A percentile compares a stretch with the other conserved stretches of the same genome.
These are phyloP conservation scores for Claviceps capensis DNA, from an alignment of 2,329 filamentous ascomycete species.

Conservation along the genomic window DNA sequence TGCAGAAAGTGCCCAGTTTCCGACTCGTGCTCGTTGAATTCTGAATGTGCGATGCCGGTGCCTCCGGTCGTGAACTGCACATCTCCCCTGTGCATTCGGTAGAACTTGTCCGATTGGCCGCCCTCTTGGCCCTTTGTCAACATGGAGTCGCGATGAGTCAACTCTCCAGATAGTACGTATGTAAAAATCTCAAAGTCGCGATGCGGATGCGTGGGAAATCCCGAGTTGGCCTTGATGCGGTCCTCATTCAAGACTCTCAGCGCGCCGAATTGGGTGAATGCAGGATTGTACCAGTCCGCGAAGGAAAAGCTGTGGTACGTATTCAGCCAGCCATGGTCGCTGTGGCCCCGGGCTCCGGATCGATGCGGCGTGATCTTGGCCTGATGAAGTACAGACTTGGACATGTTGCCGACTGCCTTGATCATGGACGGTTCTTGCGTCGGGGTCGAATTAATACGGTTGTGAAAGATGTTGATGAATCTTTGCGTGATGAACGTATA, in stretches of 20 bases:
- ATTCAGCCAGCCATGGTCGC: constrained; percentile 78
- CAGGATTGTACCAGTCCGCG: constrained; percentile 55
- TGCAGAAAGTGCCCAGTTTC: constrained; percentile 74
- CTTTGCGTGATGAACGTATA: constrained; percentile 6
- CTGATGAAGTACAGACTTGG: constrained; percentile 44
- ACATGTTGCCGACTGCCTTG: constrained; percentile 37
- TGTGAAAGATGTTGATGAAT: constrained; percentile 3
- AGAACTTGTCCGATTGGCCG: constrained; percentile 48
- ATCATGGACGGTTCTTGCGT: constrained; percentile 14
- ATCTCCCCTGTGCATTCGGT: constrained; percentile 61
- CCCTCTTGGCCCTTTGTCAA: constrained; percentile 54
- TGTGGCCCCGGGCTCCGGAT: constrained; percentile 59
- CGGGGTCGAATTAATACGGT: neutral
- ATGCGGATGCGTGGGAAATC: constrained; percentile 77
- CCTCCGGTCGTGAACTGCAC: constrained; percentile 88
- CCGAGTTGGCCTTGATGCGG: constrained; percentile 56
- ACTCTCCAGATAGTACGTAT: constrained; percentile 73
- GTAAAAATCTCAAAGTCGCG: constrained; percentile 82
- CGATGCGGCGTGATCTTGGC: constrained; percentile 63
- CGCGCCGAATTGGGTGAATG: constrained; percentile 56
- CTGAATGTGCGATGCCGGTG: constrained; percentile 65
- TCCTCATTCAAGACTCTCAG: constrained; percentile 84
- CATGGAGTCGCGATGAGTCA: constrained; percentile 82
- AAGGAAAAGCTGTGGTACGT: constrained; percentile 81
- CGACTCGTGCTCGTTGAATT: constrained; percentile 61